A percentile compares a stretch with the other conserved stretches of the same genome.
These are phyloP conservation scores for Plasmodium sp. DNA, from an alignment of 169 alveolate genomes.

Conservation along the genomic window DNA sequence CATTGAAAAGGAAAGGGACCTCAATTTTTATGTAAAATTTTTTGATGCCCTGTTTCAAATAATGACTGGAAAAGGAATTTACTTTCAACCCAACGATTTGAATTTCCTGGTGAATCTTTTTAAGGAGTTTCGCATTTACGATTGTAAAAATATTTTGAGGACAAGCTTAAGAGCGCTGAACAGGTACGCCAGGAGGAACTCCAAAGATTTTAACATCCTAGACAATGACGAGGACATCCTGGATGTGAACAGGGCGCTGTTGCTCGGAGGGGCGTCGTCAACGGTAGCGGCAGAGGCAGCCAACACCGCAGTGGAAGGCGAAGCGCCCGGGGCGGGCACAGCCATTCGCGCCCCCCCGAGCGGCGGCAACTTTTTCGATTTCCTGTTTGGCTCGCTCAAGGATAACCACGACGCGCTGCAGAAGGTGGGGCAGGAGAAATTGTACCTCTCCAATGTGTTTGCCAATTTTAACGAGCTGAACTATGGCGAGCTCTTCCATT, in stretches of 20 bases:
- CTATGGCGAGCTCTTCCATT: constrained; percentile 13
- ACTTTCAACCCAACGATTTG: constrained; percentile 30
- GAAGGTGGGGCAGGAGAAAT: not conserved
- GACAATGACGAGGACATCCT: constrained; percentile 27
- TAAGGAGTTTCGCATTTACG: constrained; percentile 43
- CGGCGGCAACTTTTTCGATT: constrained; percentile 7
- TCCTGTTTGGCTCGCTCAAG: not conserved
- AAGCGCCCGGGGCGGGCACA: not conserved
- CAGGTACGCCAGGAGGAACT: constrained; percentile 49
- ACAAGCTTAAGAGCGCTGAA: constrained; percentile 22
- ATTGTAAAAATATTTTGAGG: constrained; percentile 52
- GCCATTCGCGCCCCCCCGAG: not conserved
- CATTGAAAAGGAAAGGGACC: constrained; percentile 33
- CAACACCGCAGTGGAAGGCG: too few relatives aligned
- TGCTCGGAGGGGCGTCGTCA: not conserved
- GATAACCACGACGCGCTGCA: constrained; percentile 16
- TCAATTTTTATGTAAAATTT: constrained; percentile 21
- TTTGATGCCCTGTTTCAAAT: constrained; percentile 42
- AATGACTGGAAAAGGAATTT: constrained; percentile 59
- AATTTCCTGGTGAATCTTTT: constrained; percentile 17
- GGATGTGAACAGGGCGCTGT: constrained; percentile 12
- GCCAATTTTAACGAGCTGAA: constrained; percentile 42
- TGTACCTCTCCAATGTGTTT: constrained; percentile 33
- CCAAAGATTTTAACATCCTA: constrained; percentile 1
- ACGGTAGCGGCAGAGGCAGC: too few relatives aligned